phyloP scores from a whole-genome alignment of 257 asterid species.

The Euphrasia confusa region DNA sequence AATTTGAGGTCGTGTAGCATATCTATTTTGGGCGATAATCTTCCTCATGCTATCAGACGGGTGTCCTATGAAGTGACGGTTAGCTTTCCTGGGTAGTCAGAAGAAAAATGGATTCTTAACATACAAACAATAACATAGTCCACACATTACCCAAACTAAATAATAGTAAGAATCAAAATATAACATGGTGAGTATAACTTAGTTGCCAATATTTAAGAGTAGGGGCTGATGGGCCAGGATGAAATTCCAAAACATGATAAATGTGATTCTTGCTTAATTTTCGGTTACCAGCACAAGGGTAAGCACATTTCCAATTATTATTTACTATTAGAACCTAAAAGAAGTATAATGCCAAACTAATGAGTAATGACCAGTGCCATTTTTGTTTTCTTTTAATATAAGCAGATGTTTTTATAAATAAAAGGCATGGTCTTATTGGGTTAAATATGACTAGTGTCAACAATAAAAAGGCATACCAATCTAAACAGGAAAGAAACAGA shows the following conservation, averaged over 20 bases:
- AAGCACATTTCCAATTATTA: background rate
- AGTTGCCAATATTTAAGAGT: background rate
- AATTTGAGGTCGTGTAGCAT: conserved; percentile 31
- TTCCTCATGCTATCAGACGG: conserved; percentile 32
- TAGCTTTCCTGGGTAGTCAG: conserved; percentile 52
- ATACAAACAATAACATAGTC: background rate
- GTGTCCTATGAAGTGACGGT: conserved; percentile 63
- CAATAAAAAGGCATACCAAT: conserved; percentile 12
- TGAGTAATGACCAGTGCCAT: background rate
- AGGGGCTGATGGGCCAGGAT: background rate
- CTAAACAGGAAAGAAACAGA: conserved; percentile 9
- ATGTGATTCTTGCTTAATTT: background rate
- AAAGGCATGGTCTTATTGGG: background rate
- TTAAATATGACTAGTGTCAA: background rate
- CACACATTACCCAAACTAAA: background rate
- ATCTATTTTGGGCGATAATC: conserved; percentile 26
- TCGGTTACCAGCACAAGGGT: background rate
- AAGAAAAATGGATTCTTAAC: conserved; percentile 9
- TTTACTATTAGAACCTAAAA: background rate
- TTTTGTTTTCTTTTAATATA: background rate
- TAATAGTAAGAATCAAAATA: background rate
- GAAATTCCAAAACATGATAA: conserved; percentile 8
- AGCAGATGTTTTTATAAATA: background rate
- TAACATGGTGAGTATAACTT: background rate
- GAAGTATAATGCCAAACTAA: conserved; percentile 2